Conservation (phyloP, 2,329 filamentous ascomycete species). For the Penicillium oxalicum region DNA sequence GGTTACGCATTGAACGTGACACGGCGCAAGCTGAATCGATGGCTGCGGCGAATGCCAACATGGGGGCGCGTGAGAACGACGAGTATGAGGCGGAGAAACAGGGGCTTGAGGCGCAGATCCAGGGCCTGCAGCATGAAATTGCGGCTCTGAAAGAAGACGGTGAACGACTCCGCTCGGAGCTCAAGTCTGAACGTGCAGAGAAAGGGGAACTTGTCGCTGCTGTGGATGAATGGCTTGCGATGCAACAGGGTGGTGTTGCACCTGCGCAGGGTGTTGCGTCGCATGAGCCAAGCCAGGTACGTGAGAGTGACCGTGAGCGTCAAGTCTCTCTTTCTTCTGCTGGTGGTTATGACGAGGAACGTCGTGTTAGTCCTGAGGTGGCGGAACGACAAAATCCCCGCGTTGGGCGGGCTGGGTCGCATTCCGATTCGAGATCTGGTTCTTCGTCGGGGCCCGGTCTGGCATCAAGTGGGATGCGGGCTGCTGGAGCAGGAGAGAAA, state of each 20-base stretch:
- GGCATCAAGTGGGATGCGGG: slow-evolving; percentile 25
- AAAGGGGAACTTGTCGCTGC: slow-evolving; percentile 45
- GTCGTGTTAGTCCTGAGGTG: slow-evolving; percentile 12
- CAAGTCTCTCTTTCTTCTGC: slow-evolving; percentile 17
- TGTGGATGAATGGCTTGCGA: slow-evolving; percentile 43
- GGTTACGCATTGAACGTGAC: slow-evolving; percentile 60
- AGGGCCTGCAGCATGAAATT: slow-evolving; percentile 68
- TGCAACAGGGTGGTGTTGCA: slow-evolving; percentile 28
- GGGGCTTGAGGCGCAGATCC: slow-evolving; percentile 66
- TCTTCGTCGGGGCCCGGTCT: slow-evolving; percentile 6
- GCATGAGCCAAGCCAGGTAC: not conserved
- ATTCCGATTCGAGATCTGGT: slow-evolving; percentile 9
- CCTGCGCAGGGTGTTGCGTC: not conserved
- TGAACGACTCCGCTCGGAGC: slow-evolving; percentile 53
- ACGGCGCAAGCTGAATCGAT: slow-evolving; percentile 56
- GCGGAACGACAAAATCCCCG: slow-evolving; percentile 20
- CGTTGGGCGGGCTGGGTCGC: slow-evolving; percentile 12
- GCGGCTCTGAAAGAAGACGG: slow-evolving; percentile 65
- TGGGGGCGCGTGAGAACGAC: slow-evolving; percentile 46
- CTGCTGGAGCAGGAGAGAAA: slow-evolving; percentile 27
- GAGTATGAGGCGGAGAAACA: slow-evolving; percentile 61
- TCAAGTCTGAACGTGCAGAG: slow-evolving; percentile 48
- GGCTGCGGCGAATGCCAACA: slow-evolving; percentile 43
- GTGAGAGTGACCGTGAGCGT: slow-evolving; percentile 11
- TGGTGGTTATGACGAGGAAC: slow-evolving; percentile 10